phyloP scores from a whole-genome alignment of 768 basidiomycete genomes.

The Suillus subaureus region DNA sequence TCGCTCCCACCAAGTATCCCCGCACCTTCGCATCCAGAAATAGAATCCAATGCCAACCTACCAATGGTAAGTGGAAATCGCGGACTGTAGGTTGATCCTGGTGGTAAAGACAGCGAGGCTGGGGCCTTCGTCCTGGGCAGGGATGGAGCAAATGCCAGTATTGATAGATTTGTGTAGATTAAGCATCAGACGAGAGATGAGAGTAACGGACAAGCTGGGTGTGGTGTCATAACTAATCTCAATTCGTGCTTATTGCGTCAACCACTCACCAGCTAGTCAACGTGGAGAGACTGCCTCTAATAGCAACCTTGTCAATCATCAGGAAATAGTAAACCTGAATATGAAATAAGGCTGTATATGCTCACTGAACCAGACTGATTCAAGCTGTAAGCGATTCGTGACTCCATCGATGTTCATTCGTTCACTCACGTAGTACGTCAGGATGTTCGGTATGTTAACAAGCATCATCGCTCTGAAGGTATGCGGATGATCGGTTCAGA shows the following conservation, averaged over 20 bases:
- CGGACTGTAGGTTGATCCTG: neutral
- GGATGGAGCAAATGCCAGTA: slow-evolving; percentile 5
- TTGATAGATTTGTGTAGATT: slow-evolving; percentile 49
- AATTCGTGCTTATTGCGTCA: neutral
- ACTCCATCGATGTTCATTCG: neutral
- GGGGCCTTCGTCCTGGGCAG: slow-evolving; percentile 45
- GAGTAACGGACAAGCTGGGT: slow-evolving; percentile 47
- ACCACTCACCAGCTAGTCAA: slow-evolving; percentile 49
- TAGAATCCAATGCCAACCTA: neutral
- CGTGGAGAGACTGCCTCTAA: slow-evolving; percentile 48
- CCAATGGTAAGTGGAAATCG: neutral
- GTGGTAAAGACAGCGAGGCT: slow-evolving; percentile 20
- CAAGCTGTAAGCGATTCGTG: neutral
- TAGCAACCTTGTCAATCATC: slow-evolving; percentile 2
- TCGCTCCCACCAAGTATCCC: neutral
- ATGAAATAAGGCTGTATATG: slow-evolving; percentile 1
- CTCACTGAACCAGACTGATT: slow-evolving; percentile 11
- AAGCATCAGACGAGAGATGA: slow-evolving; percentile 60
- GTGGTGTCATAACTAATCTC: neutral
- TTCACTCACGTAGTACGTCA: slow-evolving; percentile 39
- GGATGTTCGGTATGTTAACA: slow-evolving; percentile 51
- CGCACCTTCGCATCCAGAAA: neutral
- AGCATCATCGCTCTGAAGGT: slow-evolving; percentile 52
- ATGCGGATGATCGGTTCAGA: neutral
- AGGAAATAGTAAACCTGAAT: neutral